Base-by-base conservation (phyloP, 2,329 filamentous ascomycete genomes). In the Fusarium oxysporum region DNA sequence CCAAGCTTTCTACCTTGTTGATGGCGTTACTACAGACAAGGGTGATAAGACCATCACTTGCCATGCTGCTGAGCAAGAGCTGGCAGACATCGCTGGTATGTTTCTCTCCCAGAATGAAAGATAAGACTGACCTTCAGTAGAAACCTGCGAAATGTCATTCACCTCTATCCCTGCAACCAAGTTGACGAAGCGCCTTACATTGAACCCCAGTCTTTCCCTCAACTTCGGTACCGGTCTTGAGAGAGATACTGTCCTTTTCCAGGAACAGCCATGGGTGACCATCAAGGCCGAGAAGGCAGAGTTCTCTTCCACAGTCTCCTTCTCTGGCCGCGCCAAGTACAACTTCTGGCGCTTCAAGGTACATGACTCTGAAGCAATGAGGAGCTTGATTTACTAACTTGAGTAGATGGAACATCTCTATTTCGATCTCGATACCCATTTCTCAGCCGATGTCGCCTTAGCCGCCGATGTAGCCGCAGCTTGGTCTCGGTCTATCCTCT, bases 311-410 rank as follows among this genome's bases (percentile, higher is more conserved):
- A 67, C 64, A 1, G 38, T 67, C 6, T 67, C 64, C 0, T 67
- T 67, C 14, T 67, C 64, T 3, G 64, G 64, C 0, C 45, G 38
- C 2, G 64, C 64, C 7, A 67, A 67, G 38, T 67, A 67, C 9
- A 67, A 67, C 33, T 67, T 67, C n/a, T 67, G 62, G 64, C 40
- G 56, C 1, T 67, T 67, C 33, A 60, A 67, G 44, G 64, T 67
- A 2, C 23, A 33, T n/a, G 17, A 4, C 10, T 13, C 23, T 0
- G 5, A 3, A 1, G 11, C 0, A 16, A 3, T 1, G 0, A 2
- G 17, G 1, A 4, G 6, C 7, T 2, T 0, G 8, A 1, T 10
- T 3, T 2, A 6, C 28, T 60, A 14, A 67, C 19, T 3, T 11
- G 1, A 23, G 5, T 25, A 67, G 64, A 67, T 67, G 64, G 64